A percentile compares a stretch with the other conserved stretches of the same genome.
phyloP scores from a whole-genome alignment of 2,329 filamentous ascomycete species.

The Penicillium italicum region DNA sequence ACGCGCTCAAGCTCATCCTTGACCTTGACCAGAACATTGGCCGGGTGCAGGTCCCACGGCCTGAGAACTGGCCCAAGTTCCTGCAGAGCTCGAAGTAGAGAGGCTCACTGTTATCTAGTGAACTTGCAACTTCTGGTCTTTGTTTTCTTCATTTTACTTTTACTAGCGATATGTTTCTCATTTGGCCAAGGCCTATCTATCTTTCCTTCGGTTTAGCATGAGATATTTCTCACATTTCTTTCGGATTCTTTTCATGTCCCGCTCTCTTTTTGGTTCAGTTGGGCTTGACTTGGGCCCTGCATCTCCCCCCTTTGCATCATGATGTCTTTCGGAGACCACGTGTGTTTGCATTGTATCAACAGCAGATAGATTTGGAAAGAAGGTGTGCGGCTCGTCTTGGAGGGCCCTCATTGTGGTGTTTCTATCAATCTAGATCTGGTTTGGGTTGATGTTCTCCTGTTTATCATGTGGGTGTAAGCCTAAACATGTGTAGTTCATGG shows the following conservation, averaged over 20 bases:
- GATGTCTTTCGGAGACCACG: constrained; percentile 8
- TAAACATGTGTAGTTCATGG: neutral
- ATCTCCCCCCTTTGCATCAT: constrained; percentile 7
- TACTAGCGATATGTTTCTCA: constrained; percentile 8
- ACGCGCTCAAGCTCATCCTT: constrained; percentile 91
- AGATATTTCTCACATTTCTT: constrained; percentile 10
- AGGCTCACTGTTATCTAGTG: constrained; percentile 2
- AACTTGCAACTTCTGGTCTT: constrained; percentile 24
- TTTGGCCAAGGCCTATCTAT: constrained; percentile 10
- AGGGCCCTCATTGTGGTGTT: neutral
- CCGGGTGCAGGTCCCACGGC: constrained; percentile 57
- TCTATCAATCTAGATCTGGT: constrained; percentile 3
- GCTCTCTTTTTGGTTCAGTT: constrained; percentile 1
- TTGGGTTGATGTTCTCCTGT: neutral
- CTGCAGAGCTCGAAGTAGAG: constrained; percentile 31
- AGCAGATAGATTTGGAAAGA: constrained; percentile 24
- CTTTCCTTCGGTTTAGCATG: constrained; percentile 23
- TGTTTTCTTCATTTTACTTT: constrained; percentile 1
- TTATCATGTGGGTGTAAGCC: neutral
- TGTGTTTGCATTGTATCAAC: constrained; percentile 24
- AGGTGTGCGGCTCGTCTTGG: constrained; percentile 16
- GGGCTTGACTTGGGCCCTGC: neutral
- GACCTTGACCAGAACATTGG: constrained; percentile 95
- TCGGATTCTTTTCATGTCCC: constrained; percentile 9
- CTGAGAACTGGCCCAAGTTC: constrained; percentile 40